Evolutionary conservation across 2,329 filamentous ascomycete genomes (phyloP).

Genomic region (Stagonosporopsis chrysanthemi): DNA sequence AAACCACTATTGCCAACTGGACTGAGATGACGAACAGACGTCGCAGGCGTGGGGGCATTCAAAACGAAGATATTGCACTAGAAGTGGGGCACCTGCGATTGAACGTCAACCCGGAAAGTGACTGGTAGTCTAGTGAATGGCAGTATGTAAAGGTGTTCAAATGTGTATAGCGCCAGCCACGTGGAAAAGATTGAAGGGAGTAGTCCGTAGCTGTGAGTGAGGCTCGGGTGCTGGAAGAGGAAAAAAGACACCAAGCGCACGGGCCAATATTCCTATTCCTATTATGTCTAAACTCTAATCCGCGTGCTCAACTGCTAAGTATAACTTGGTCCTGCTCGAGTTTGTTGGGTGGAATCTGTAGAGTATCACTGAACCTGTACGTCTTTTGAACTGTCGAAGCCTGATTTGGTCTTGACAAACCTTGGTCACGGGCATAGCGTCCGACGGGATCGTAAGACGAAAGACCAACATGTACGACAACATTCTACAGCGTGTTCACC

Average conservation of each 20-base stretch:
- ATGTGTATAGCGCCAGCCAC: not conserved
- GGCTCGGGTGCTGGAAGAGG: not conserved
- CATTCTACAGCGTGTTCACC: not conserved
- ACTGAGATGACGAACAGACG: not conserved
- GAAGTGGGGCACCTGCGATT: not conserved
- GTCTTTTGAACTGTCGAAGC: too few relatives aligned
- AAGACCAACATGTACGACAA: too few relatives aligned
- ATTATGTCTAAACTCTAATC: not conserved
- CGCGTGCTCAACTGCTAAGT: not conserved
- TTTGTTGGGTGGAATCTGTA: too few relatives aligned
- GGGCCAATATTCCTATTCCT: not conserved
- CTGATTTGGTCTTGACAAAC: too few relatives aligned
- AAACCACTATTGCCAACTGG: not conserved
- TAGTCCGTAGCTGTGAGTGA: not conserved
- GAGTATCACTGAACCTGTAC: too few relatives aligned
- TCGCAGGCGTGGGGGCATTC: constrained; percentile 13
- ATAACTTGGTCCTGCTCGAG: not conserved
- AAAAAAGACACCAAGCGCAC: not conserved
- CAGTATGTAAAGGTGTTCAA: not conserved
- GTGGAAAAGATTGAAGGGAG: not conserved
- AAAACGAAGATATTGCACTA: not conserved
- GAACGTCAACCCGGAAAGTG: not conserved
- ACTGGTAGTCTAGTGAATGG: not conserved
- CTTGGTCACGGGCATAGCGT: too few relatives aligned
- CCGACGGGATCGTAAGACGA: too few relatives aligned